Conservation (phyloP, 2,329 filamentous ascomycete species). For the Fonsecaea monophora region DNA sequence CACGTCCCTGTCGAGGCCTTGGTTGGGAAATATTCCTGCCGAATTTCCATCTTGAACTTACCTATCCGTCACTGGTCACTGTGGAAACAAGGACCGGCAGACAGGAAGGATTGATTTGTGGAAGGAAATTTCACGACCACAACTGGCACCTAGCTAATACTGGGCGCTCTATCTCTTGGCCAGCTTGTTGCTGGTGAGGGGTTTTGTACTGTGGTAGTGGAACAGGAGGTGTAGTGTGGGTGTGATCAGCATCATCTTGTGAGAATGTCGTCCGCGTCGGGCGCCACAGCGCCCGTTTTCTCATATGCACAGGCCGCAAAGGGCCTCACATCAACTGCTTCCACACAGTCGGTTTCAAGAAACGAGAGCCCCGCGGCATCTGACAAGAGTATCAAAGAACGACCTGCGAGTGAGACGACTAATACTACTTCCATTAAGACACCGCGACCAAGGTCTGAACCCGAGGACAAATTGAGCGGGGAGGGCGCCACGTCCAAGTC, state of each 20-base stretch:
- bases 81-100: not conserved
- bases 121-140: slow-evolving; percentile 28
- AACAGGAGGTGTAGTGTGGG: slow-evolving; percentile 27
- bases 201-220: slow-evolving; percentile 30
- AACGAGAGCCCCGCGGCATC: slow-evolving; percentile 34
- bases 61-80: slow-evolving; percentile 9
- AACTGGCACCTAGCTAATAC: slow-evolving; percentile 41
- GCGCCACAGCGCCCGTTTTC: slow-evolving; percentile 65
- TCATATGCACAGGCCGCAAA: slow-evolving; percentile 97
- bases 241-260: slow-evolving; percentile 12
- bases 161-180: slow-evolving; percentile 27
- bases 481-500: slow-evolving; percentile 41
- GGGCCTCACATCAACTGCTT: slow-evolving; percentile 65
- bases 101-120: slow-evolving; percentile 1
- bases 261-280: slow-evolving; percentile 52
- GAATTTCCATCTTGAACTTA: not conserved
- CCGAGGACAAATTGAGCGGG: slow-evolving; percentile 41
- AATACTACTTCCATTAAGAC: slow-evolving; percentile 21
- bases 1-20: not conserved
- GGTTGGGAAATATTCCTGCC: not conserved
- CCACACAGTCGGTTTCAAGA: slow-evolving; percentile 29
- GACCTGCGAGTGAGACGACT: slow-evolving; percentile 15
- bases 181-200: slow-evolving; percentile 38
- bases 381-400: slow-evolving; percentile 32
- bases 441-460: slow-evolving; percentile 13